phyloP scores from a whole-genome alignment of 768 basidiomycete species.

The Lactifluus volemus region DNA sequence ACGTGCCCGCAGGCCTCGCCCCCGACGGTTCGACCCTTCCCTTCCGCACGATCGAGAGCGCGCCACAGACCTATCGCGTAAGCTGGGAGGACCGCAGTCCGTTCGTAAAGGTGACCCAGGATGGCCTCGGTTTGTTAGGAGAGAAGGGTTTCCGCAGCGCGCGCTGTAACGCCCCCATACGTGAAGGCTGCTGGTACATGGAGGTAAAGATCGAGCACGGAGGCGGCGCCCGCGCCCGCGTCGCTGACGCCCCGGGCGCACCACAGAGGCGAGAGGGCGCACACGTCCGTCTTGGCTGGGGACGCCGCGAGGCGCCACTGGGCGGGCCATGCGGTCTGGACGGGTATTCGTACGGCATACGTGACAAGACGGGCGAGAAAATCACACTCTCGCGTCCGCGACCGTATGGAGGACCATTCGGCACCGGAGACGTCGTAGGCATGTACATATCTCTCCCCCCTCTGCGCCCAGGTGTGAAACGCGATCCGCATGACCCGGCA shows the following conservation, averaged over 20 bases:
- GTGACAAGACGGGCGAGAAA: constrained; percentile 91
- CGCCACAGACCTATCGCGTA: constrained; percentile 59
- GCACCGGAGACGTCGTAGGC: constrained; percentile 82
- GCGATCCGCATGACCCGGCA: constrained; percentile 72
- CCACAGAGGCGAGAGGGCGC: constrained; percentile 43
- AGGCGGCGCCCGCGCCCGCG: constrained; percentile 57
- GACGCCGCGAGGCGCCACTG: constrained; percentile 82
- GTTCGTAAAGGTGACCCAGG: constrained; percentile 69
- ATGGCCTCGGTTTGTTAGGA: constrained; percentile 67
- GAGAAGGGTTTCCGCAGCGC: constrained; percentile 89
- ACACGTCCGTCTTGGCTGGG: constrained; percentile 89
- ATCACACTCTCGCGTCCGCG: constrained; percentile 72
- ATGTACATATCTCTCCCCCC: constrained; percentile 29
- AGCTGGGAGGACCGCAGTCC: constrained; percentile 90
- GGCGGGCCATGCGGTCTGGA: constrained; percentile 92
- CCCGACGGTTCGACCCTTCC: constrained; percentile 46
- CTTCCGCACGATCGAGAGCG: constrained; percentile 76
- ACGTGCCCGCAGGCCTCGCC: constrained; percentile 69
- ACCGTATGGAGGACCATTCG: constrained; percentile 60
- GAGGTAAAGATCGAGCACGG: constrained; percentile 77
- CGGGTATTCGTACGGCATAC: constrained; percentile 84
- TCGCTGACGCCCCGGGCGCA: constrained; percentile 34
- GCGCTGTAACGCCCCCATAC: constrained; percentile 79
- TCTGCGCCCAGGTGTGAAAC: constrained; percentile 5
- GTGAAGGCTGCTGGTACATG: constrained; percentile 91